Conservation (phyloP, 495 filamentous ascomycete species). For the Cryomyces minteri region DNA sequence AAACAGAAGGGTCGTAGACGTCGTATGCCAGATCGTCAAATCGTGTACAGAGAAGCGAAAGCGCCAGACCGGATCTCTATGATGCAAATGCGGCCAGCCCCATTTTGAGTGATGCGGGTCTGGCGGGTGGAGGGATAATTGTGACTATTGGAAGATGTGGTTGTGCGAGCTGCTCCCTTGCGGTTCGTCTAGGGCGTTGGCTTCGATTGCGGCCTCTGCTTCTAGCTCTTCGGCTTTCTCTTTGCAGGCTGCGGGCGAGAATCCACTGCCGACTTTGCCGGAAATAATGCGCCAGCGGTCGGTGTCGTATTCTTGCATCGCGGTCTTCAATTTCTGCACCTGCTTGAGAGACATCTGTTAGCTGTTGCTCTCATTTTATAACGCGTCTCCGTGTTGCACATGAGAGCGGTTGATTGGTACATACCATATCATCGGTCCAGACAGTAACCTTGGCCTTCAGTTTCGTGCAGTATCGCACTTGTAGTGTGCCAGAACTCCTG, state of each 20-base stretch:
- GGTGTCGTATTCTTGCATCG: conserved; percentile 73
- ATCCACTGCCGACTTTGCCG: conserved; percentile 70
- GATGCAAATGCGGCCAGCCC: no score
- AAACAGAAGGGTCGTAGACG: no score
- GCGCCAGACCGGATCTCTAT: no score
- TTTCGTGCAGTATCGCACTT: conserved; percentile 88
- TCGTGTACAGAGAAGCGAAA: no score
- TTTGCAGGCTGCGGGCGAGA: conserved; percentile 67
- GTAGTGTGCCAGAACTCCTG: conserved; percentile 67
- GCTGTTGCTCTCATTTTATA: not conserved
- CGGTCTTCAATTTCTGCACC: conserved; percentile 61
- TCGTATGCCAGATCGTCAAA: no score
- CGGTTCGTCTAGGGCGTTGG: no score
- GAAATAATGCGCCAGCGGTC: conserved; percentile 80
- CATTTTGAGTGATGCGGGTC: no score
- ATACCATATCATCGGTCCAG: conserved; percentile 84
- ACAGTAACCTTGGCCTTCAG: conserved; percentile 79
- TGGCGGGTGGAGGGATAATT: no score
- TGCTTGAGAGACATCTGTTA: conserved; percentile 20
- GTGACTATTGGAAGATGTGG: no score
- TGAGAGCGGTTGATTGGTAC: conserved; percentile 8
- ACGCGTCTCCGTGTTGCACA: not conserved
- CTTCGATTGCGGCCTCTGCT: no score
- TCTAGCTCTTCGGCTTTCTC: conserved; percentile 48
- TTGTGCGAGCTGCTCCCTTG: no score